A percentile compares a stretch with the other conserved stretches of the same genome.
These are phyloP conservation scores for Inga leiocalycina DNA, from an alignment of 306 rosid genomes.

Conservation along the genomic window DNA sequence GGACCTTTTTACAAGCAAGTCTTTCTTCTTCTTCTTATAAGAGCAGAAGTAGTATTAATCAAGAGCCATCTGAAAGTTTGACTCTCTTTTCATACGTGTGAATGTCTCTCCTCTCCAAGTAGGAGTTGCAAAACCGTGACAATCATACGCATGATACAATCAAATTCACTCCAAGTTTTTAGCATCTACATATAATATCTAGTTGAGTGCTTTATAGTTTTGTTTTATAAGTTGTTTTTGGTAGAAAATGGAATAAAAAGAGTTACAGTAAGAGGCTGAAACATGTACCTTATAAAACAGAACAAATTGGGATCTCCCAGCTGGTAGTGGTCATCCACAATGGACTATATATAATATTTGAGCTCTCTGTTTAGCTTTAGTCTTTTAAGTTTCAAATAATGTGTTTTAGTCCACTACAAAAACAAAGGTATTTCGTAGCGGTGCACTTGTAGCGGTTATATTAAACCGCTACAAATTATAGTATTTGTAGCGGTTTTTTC, in stretches of 20 bases:
- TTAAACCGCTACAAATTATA: no score
- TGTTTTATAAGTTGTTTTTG: not conserved
- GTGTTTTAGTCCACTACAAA: no score
- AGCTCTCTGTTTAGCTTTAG: no score
- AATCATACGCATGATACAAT: not conserved
- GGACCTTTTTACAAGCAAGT: no score
- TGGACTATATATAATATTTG: not conserved
- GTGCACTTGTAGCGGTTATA: no score
- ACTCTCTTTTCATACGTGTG: not conserved
- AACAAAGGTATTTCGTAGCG: no score
- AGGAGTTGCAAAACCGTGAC: not conserved
- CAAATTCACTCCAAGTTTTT: not conserved
- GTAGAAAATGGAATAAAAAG: not conserved
- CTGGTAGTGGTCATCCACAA: not conserved
- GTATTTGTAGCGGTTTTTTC: no score
- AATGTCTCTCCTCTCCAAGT: not conserved
- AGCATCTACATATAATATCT: not conserved
- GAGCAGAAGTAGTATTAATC: no score
- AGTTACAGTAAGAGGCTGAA: not conserved
- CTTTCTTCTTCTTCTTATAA: no score
- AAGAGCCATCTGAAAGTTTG: no score
- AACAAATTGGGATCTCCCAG: not conserved
- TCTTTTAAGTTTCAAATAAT: no score
- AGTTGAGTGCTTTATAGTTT: conserved; percentile 6
- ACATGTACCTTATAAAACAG: not conserved